A percentile compares a stretch with the other conserved stretches of the same genome.
Evolutionary conservation across 345 rosid species (phyloP).

Genomic region (Gossypium arboreum): DNA sequence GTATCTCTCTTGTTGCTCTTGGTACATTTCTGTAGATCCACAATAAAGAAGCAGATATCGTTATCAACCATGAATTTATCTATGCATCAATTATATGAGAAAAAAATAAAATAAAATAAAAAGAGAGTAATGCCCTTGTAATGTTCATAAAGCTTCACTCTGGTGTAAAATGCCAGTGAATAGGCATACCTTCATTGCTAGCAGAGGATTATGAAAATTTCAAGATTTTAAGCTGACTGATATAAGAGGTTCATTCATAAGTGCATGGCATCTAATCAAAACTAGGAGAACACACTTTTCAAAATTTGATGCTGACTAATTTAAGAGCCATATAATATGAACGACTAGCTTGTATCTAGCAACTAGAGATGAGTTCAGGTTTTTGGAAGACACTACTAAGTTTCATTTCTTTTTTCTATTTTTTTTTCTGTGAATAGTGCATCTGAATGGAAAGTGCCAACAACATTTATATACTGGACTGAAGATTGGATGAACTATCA

Average conservation of each 20-base stretch:
- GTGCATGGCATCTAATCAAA: neutral
- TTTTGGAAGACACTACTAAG: neutral
- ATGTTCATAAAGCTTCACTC: neutral
- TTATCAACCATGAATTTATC: neutral
- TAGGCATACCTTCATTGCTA: neutral
- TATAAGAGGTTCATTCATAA: neutral
- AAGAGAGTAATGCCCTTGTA: neutral
- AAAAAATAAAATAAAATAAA: too few species aligned
- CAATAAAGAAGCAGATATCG: neutral
- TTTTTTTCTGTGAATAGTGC: constrained; percentile 49
- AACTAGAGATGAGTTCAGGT: neutral
- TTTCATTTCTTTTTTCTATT: neutral
- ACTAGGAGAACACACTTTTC: neutral
- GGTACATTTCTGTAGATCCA: neutral
- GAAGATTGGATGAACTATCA: constrained; percentile 91
- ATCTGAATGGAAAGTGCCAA: constrained; percentile 95
- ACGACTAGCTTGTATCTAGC: neutral
- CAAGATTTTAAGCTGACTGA: neutral
- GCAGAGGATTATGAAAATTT: neutral
- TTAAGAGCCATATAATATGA: neutral
- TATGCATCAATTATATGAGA: neutral
- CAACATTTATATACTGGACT: constrained; percentile 78
- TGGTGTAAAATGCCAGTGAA: neutral
- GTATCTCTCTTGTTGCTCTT: neutral
- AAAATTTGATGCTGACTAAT: neutral